Conservation (phyloP, 768 basidiomycete species). For the Nidula microcarpa region DNA sequence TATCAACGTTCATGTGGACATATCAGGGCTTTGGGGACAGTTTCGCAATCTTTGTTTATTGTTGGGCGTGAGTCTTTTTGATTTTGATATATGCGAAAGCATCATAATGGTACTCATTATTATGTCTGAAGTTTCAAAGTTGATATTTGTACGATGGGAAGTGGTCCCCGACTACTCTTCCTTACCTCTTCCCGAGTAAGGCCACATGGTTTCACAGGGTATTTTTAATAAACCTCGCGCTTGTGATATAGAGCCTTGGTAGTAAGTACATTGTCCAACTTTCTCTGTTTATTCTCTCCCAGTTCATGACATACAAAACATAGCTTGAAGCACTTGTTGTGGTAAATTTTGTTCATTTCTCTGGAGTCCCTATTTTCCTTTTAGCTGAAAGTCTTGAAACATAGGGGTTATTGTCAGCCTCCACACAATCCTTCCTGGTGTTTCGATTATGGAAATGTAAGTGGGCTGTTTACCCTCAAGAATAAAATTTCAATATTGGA, state of each 20-base stretch:
- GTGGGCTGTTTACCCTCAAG: neutral
- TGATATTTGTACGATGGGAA: neutral
- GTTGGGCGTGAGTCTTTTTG: neutral
- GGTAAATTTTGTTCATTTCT: neutral
- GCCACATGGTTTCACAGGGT: neutral
- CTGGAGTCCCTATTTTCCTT: neutral
- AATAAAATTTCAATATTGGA: neutral
- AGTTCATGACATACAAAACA: neutral
- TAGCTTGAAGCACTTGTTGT: neutral
- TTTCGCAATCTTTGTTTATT: neutral
- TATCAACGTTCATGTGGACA: neutral
- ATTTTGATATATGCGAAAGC: neutral
- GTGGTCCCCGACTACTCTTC: neutral
- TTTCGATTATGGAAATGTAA: neutral
- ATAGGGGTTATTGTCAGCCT: neutral
- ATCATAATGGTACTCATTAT: neutral
- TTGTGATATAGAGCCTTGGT: neutral
- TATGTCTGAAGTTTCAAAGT: neutral
- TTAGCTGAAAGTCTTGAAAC: neutral
- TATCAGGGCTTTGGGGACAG: neutral
- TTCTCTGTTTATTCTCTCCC: neutral
- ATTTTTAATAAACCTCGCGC: neutral
- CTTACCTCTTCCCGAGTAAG: neutral
- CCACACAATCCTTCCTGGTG: neutral
- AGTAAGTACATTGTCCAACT: neutral